Evolutionary conservation across 441 rosid genomes (phyloP).

Genomic region (Erysimum cheiri): DNA sequence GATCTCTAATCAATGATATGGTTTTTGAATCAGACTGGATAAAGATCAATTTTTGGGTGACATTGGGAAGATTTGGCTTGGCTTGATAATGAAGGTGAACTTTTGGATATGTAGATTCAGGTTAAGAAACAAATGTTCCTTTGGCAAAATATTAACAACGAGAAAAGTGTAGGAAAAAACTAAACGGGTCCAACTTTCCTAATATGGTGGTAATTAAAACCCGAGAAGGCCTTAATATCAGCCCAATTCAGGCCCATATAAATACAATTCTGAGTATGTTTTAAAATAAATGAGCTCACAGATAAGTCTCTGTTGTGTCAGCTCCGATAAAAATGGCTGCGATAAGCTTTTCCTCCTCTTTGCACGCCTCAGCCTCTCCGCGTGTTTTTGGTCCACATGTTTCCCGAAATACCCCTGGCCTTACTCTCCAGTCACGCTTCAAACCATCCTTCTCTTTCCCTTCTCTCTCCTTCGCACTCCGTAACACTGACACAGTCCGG

Average conservation of each 20-base stretch:
- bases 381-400: conserved; percentile 42
- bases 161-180: no score
- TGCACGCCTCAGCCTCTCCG: conserved; percentile 48
- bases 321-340: conserved; percentile 57
- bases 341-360: conserved; percentile 49
- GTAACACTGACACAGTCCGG: conserved; percentile 18
- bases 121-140: background rate
- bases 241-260: conserved; percentile 25
- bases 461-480: conserved; percentile 51
- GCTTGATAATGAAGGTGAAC: background rate
- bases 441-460: conserved; percentile 46
- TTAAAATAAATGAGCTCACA: background rate
- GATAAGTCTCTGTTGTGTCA: background rate
- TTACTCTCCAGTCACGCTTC: conserved; percentile 51
- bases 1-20: no score
- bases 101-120: no score
- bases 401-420: conserved; percentile 49
- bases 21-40: no score
- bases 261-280: background rate
- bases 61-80: background rate
- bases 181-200: background rate
- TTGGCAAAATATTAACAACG: background rate
- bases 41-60: background rate
- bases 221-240: background rate
- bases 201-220: background rate